A percentile compares a stretch with the other conserved stretches of the same genome.
phyloP scores from a whole-genome alignment of 768 basidiomycete species.

The Lactifluus subvellereus region DNA sequence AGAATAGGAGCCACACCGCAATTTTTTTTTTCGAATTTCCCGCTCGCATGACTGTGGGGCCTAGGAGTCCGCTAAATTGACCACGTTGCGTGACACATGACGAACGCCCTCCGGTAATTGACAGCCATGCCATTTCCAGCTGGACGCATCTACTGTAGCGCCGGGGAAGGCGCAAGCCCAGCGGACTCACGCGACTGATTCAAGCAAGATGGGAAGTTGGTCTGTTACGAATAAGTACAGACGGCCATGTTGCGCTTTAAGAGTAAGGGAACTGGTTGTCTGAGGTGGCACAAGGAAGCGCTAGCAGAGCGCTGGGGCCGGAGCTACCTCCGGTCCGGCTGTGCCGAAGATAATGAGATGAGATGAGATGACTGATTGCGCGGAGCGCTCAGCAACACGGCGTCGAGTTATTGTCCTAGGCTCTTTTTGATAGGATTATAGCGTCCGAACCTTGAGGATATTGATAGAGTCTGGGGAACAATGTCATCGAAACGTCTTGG shows the following conservation, averaged over 20 bases:
- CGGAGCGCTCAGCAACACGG: not conserved
- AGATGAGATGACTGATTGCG: not conserved
- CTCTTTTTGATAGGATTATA: not conserved
- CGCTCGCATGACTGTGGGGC: not conserved
- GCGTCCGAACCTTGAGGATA: not conserved
- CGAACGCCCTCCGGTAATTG: too few species aligned
- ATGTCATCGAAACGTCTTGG: slow-evolving; percentile 10
- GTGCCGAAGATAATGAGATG: too few species aligned
- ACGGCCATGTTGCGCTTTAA: too few species aligned
- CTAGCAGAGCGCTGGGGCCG: too few species aligned
- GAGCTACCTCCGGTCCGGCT: too few species aligned
- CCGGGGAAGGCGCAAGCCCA: not conserved
- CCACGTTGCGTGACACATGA: too few species aligned
- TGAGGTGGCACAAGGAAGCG: too few species aligned
- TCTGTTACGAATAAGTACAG: not conserved
- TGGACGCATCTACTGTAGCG: too few species aligned
- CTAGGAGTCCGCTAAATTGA: not conserved
- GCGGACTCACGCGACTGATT: not conserved
- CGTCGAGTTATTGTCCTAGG: not conserved
- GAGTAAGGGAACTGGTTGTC: too few species aligned
- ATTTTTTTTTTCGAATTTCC: not conserved
- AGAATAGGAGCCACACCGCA: not conserved
- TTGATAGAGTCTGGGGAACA: not conserved
- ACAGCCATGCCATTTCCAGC: too few species aligned
- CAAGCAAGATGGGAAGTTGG: not conserved